Conservation (phyloP, 345 rosid species). For the Nasturtium officinale region DNA sequence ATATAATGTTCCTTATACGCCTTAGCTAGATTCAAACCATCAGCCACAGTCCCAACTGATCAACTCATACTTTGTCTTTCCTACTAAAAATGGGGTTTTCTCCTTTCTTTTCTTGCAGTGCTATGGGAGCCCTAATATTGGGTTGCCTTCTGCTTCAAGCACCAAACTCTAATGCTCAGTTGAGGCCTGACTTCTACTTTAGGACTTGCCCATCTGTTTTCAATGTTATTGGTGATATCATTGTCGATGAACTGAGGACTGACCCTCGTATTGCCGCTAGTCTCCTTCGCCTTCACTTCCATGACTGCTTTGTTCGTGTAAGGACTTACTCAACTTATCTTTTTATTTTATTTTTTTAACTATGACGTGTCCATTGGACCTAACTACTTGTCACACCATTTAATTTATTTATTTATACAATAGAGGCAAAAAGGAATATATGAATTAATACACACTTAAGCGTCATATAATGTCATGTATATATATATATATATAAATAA, state of each 20-base stretch:
- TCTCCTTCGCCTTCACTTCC: conserved; percentile 42
- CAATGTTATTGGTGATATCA: conserved; percentile 20
- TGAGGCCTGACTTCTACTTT: conserved; percentile 37
- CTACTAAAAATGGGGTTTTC: conserved; percentile 20
- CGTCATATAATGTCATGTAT: neutral
- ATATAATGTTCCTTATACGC: conserved; percentile 18
- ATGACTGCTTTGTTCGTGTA: conserved; percentile 44
- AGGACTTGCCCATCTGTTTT: conserved; percentile 10
- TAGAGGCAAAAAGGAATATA: neutral
- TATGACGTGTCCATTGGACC: neutral
- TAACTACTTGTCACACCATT: neutral
- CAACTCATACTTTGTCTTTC: neutral
- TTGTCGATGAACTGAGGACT: conserved; percentile 10
- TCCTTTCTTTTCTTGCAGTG: conserved; percentile 26
- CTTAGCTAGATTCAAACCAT: conserved; percentile 3
- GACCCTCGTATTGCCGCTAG: conserved; percentile 46
- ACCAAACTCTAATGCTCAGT: conserved; percentile 36
- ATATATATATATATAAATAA: too few relatives aligned
- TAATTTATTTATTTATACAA: neutral
- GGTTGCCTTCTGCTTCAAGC: conserved; percentile 42
- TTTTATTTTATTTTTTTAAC: too few relatives aligned
- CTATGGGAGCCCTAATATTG: conserved; percentile 34
- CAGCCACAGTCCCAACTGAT: conserved; percentile 20
- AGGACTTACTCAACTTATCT: neutral
- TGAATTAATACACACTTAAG: neutral